Conservation (phyloP, 1,284 basidiomycete species). For the Trametes polyzona region DNA sequence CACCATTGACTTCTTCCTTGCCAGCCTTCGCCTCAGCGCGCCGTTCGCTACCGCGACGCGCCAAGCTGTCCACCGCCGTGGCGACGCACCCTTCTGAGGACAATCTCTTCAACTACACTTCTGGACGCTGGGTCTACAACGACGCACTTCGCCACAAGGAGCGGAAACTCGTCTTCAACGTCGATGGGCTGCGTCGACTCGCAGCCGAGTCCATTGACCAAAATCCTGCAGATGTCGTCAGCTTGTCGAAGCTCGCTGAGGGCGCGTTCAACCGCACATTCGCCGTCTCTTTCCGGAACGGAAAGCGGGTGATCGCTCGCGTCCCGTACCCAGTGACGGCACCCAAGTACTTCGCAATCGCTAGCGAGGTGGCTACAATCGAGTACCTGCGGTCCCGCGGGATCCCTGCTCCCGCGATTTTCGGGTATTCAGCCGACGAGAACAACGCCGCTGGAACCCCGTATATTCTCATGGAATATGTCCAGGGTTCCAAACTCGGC, state of each 20-base stretch:
- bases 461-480: constrained; percentile 57
- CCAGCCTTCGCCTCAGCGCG: neutral
- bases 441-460: constrained; percentile 53
- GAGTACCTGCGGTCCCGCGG: constrained; percentile 47
- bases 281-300: constrained; percentile 47
- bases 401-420: constrained; percentile 52
- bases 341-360: constrained; percentile 49
- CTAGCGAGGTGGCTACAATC: constrained; percentile 58
- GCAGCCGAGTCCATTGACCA: constrained; percentile 48
- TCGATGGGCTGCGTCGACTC: constrained; percentile 48
- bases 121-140: constrained; percentile 47
- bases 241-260: constrained; percentile 46
- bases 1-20: neutral
- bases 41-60: constrained; percentile 36
- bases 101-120: constrained; percentile 47
- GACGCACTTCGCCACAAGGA: constrained; percentile 49
- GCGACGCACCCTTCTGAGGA: no score
- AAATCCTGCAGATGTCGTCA: constrained; percentile 39
- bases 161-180: constrained; percentile 45
- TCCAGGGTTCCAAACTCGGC: constrained; percentile 47
- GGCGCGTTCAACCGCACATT: constrained; percentile 49
- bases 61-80: constrained; percentile 38
- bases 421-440: constrained; percentile 50
- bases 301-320: constrained; percentile 49
- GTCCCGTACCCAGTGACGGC: constrained; percentile 49